These are phyloP conservation scores for Ophiobolus disseminans DNA, from an alignment of 2,329 filamentous ascomycete genomes.

Conservation along the genomic window DNA sequence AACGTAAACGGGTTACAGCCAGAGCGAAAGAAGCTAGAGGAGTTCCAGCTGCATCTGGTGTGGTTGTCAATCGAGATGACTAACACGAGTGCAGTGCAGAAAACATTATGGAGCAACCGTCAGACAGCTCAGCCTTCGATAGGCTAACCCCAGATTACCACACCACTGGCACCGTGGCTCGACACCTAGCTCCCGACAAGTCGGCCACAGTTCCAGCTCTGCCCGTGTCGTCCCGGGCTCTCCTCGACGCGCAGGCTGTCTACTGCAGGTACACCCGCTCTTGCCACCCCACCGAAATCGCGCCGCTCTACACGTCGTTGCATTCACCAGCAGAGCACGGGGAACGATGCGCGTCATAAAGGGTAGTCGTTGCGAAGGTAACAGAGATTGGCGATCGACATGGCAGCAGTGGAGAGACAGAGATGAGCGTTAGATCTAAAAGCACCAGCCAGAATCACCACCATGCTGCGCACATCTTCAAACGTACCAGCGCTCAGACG, in stretches of 20 bases:
- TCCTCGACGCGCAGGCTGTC: conserved; percentile 25
- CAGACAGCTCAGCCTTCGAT: conserved; percentile 21
- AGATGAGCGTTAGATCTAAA: too few relatives aligned
- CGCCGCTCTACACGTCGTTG: conserved; percentile 25
- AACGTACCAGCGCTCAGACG: too few relatives aligned
- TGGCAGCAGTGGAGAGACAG: too few relatives aligned
- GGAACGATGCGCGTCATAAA: too few relatives aligned
- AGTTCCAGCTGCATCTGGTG: neutral
- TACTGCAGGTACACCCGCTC: conserved; percentile 44
- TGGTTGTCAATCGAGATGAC: conserved; percentile 27
- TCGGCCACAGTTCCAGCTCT: conserved; percentile 21
- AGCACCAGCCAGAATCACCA: too few relatives aligned
- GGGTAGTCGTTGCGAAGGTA: neutral
- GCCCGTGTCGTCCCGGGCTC: conserved; percentile 27
- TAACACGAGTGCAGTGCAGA: conserved; percentile 19
- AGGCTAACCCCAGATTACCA: conserved; percentile 43
- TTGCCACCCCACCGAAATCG: conserved; percentile 26
- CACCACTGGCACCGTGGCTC: conserved; percentile 29
- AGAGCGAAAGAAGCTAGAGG: too few relatives aligned
- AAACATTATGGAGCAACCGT: conserved; percentile 11
- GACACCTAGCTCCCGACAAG: conserved; percentile 34
- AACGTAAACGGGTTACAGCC: too few relatives aligned
- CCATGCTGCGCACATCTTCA: too few relatives aligned
- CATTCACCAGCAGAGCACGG: too few relatives aligned
- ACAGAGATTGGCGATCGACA: neutral